Evolutionary conservation across 192 early-diverging fungal genomes (phyloP).

Genomic region (Coemansia brasiliensis): DNA sequence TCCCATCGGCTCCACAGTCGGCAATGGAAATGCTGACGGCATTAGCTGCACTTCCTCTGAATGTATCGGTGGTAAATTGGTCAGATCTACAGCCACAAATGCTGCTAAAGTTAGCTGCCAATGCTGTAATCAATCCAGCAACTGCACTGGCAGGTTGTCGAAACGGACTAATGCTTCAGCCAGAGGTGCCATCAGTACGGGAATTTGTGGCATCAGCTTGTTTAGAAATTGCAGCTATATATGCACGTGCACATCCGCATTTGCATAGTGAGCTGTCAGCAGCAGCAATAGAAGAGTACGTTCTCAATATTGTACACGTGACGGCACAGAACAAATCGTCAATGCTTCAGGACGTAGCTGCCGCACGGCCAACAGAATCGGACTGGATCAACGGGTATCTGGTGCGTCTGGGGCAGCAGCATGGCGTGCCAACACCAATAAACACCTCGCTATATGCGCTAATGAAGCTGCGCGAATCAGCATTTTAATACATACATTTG

Average conservation of each 20-base stretch:
- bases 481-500: not conserved
- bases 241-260: constrained; percentile 42
- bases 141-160: constrained; percentile 59
- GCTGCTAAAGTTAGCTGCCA: constrained; percentile 64
- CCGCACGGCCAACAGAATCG: constrained; percentile 52
- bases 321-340: constrained; percentile 55
- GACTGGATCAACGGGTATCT: constrained; percentile 63
- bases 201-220: constrained; percentile 29
- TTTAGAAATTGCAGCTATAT: constrained; percentile 34
- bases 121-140: constrained; percentile 66
- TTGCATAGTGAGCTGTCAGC: constrained; percentile 34
- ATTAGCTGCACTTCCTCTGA: constrained; percentile 26
- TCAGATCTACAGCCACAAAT: constrained; percentile 51
- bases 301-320: constrained; percentile 33
- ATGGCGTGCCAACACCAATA: constrained; percentile 48
- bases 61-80: constrained; percentile 40
- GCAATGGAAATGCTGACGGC: constrained; percentile 27
- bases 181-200: constrained; percentile 1
- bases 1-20: constrained; percentile 9
- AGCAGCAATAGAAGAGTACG: constrained; percentile 38
- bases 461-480: constrained; percentile 38
- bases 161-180: constrained; percentile 43
- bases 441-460: constrained; percentile 41
- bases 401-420: constrained; percentile 46
- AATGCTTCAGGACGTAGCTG: constrained; percentile 55